A percentile compares a stretch with the other conserved stretches of the same genome.
Evolutionary conservation across 2,329 filamentous ascomycete genomes (phyloP).

Genomic region (Aspergillus costaricaensis): DNA sequence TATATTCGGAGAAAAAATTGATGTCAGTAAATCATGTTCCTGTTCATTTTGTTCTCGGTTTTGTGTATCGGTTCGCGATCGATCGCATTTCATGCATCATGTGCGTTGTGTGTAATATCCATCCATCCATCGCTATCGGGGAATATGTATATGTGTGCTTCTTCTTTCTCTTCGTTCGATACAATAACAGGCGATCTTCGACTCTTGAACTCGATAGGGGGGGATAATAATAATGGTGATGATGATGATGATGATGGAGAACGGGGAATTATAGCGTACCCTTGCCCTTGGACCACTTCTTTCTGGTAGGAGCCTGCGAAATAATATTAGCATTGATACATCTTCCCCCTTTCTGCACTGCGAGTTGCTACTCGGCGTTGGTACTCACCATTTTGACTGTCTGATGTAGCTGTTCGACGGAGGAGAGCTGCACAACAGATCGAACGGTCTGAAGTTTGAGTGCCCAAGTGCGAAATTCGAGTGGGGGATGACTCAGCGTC

Average conservation of each 20-base stretch:
- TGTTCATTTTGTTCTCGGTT: neutral
- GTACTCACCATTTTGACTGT: constrained; percentile 43
- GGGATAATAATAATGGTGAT: constrained; percentile 6
- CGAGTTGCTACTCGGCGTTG: neutral
- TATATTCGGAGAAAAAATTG: constrained; percentile 46
- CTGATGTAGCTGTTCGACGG: constrained; percentile 39
- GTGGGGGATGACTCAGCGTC: constrained; percentile 40
- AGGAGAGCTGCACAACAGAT: constrained; percentile 30
- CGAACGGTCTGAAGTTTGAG: constrained; percentile 26
- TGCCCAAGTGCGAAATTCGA: constrained; percentile 39
- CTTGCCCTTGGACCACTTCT: constrained; percentile 62
- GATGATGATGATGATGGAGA: constrained; percentile 5
- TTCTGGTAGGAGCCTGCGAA: constrained; percentile 57
- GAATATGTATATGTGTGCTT: neutral
- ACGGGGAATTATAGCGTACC: constrained; percentile 44
- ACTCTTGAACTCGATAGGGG: constrained; percentile 12
- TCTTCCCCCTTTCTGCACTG: neutral
- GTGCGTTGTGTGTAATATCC: neutral
- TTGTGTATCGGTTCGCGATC: neutral
- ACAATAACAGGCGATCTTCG: constrained; percentile 3
- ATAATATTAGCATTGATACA: constrained; percentile 35
- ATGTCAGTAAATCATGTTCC: constrained; percentile 10
- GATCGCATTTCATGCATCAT: neutral
- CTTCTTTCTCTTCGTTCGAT: neutral
- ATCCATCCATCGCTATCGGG: neutral